Percentiles rank a stretch among this genome's conserved stretches.
Conservation (phyloP, 140 eudicot genomes). For the Ambrosia hybrid region DNA sequence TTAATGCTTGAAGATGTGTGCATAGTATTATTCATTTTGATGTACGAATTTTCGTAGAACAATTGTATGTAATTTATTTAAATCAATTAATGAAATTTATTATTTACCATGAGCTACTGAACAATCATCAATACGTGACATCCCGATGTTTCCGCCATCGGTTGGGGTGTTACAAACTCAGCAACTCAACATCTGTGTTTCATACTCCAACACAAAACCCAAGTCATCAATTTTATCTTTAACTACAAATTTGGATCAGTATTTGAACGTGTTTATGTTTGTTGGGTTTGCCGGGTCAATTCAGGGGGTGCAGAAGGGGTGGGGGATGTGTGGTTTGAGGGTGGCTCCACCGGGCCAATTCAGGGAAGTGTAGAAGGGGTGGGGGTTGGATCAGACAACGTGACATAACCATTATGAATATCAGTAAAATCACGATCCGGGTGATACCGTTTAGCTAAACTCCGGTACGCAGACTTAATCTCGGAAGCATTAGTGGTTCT, state of each 20-base stretch:
- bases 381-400: conserved; percentile 58
- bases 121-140: too few relatives aligned
- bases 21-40: too few relatives aligned
- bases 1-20: too few relatives aligned
- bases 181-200: conserved; percentile 32
- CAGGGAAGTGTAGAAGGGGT: too few relatives aligned
- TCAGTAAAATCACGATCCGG: conserved; percentile 67
- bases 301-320: conserved; percentile 48
- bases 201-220: conserved; percentile 42
- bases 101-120: too few relatives aligned
- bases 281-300: conserved; percentile 59
- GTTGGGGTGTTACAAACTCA: too few relatives aligned
- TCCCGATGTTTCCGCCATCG: too few relatives aligned
- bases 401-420: conserved; percentile 60
- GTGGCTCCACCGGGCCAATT: too few relatives aligned
- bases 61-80: too few relatives aligned
- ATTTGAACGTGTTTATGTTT: conserved; percentile 42
- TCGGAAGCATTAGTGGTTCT: conserved; percentile 51
- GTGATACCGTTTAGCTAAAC: conserved; percentile 73
- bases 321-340: too few relatives aligned
- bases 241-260: conserved; percentile 26
- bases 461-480: conserved; percentile 78
- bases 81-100: too few relatives aligned
- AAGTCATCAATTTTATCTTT: conserved; percentile 30
- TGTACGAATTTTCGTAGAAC: too few relatives aligned